Base-by-base conservation (phyloP, 2,329 filamentous ascomycete genomes). In the Dothidotthia symphoricarpi region DNA sequence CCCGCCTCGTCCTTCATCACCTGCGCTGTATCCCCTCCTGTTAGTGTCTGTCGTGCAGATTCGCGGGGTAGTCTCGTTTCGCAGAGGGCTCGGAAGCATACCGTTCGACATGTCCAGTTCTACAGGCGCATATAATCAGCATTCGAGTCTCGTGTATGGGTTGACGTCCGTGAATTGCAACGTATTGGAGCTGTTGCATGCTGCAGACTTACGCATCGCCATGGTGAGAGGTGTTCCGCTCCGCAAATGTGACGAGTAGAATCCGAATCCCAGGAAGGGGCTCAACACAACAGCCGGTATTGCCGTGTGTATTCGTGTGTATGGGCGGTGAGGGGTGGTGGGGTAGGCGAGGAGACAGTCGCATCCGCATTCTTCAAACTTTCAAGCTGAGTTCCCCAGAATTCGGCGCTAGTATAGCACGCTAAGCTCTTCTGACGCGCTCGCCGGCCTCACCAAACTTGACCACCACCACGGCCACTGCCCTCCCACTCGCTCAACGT, bases 1-100 rank as follows among this genome's bases (percentile, higher is more conserved):
- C 93, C 93, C 69, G 93, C 84, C 74, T 98, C 93, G 78, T 98
- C 93, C 76, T 95, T 95, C 77, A 96, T 82, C 70, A 98, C 73
- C 69, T 80, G 76, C 61, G 81, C 81, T 81, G 50, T 57, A 38
- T 34, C 35, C 55, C 43, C 35, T 49, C 15, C 51, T 44, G 51
- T 55, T 45, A 55, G 53, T 55, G 52, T 45, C 38, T 54, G 47
- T 34, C 24, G 3, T 4, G 24, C 4, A 14, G 22, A 22, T 36
- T 11, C 28, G 41, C 19, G 40, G 28, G 14, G 32, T 19, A 28
- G 30, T 28, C 33, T 34, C 39, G 19, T 10, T 24, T 30, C 12
- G 41, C 19, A 12, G 40, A 41, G 29, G 32, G 36, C 17, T 31
- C 31, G 28, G 33, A 37, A 15, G 49, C 54, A 61, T 86, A 91